Conservation (phyloP, 2,329 filamentous ascomycete species). For the Acarospora socialis region DNA sequence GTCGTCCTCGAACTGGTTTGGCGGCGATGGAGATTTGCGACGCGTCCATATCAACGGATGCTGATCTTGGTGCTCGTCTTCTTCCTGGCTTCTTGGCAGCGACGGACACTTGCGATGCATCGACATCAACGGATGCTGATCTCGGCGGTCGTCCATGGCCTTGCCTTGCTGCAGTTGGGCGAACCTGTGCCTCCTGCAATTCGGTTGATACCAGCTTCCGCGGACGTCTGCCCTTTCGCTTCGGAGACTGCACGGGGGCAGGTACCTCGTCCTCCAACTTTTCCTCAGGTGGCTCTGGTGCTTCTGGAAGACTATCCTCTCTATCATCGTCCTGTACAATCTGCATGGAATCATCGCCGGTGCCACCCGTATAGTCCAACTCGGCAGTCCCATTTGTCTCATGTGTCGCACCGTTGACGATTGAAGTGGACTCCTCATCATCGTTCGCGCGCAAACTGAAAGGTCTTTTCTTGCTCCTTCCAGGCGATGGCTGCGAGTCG, state of each 20-base stretch:
- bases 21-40: neutral
- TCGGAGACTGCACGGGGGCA: too few species aligned
- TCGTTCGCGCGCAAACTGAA: slow-evolving; percentile 8
- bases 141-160: slow-evolving; percentile 2
- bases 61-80: slow-evolving; percentile 1
- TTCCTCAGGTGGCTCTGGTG: too few species aligned
- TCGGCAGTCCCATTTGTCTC: neutral
- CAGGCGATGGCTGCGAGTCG: neutral
- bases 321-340: neutral
- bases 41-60: neutral
- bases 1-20: slow-evolving; percentile 3
- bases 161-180: neutral
- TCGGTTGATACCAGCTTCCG: too few species aligned
- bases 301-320: too few species aligned
- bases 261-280: too few species aligned
- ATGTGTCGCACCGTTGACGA: slow-evolving; percentile 1
- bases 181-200: neutral
- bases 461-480: slow-evolving; percentile 10
- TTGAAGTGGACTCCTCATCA: slow-evolving; percentile 5
- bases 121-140: neutral
- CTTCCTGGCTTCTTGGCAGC: slow-evolving; percentile 4
- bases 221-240: too few species aligned
- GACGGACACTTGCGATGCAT: slow-evolving; percentile 1
- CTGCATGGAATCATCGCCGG: neutral
- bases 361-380: neutral